Conservation (phyloP, 2,329 filamentous ascomycete species). For the Epichloe hybrida region DNA sequence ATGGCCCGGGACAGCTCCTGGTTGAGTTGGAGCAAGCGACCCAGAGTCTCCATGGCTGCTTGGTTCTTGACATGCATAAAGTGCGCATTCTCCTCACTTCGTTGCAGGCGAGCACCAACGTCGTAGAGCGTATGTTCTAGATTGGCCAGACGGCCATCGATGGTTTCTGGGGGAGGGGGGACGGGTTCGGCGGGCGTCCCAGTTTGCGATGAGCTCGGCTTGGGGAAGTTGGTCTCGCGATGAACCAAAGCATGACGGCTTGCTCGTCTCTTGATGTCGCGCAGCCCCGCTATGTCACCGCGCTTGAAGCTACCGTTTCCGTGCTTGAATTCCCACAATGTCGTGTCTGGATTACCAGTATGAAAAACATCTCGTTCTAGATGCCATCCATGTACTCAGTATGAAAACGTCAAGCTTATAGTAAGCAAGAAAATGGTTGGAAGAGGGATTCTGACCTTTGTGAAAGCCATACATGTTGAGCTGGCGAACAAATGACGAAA, state of each 20-base stretch:
- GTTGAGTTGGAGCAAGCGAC: slow-evolving; percentile 60
- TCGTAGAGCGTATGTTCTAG: slow-evolving; percentile 79
- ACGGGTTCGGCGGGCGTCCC: slow-evolving; percentile 76
- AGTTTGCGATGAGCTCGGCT: slow-evolving; percentile 61
- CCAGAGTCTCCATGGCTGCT: slow-evolving; percentile 66
- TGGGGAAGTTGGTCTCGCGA: slow-evolving; percentile 72
- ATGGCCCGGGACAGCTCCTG: slow-evolving; percentile 70
- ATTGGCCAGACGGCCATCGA: slow-evolving; percentile 59
- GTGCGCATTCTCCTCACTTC: slow-evolving; percentile 72
- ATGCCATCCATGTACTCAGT: neutral
- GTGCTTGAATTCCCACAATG: slow-evolving; percentile 97
- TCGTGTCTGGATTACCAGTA: slow-evolving; percentile 82
- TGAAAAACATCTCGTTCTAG: slow-evolving; percentile 96
- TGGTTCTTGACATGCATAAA: slow-evolving; percentile 72
- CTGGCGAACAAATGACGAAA: slow-evolving; percentile 94
- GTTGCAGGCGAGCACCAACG: slow-evolving; percentile 58
- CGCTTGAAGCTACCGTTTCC: slow-evolving; percentile 95
- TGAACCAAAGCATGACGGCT: slow-evolving; percentile 89
- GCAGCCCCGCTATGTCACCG: slow-evolving; percentile 76
- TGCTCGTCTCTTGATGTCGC: slow-evolving; percentile 90
- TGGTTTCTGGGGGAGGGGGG: slow-evolving; percentile 52
- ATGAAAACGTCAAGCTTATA: neutral
- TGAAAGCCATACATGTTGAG: slow-evolving; percentile 99
- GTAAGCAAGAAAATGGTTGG: neutral
- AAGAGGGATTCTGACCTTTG: slow-evolving; percentile 52